A percentile compares a stretch with the other conserved stretches of the same genome.
phyloP scores from a whole-genome alignment of 495 filamentous ascomycete genomes.

The Hypoxylon lienhwacheense region DNA sequence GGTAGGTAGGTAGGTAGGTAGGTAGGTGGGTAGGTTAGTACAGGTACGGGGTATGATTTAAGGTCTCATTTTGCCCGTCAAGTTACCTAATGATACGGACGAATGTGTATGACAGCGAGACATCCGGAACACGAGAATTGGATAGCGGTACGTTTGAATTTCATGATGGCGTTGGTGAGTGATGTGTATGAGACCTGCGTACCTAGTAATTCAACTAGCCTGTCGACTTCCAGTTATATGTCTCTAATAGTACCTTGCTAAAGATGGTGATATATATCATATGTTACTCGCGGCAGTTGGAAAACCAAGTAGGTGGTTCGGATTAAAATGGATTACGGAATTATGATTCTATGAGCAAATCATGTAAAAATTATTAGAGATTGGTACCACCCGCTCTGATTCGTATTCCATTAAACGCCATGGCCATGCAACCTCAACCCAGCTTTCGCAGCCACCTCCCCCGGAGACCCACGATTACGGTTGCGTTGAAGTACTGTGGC shows the following conservation, averaged over 20 bases:
- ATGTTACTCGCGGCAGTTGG: conserved; percentile 2
- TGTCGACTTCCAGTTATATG: not conserved
- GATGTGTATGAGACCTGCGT: no score
- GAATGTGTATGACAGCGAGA: not conserved
- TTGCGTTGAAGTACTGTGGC: conserved; percentile 26
- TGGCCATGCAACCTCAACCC: conserved; percentile 36
- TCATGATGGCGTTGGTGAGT: conserved; percentile 6
- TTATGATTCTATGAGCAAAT: conserved; percentile 37
- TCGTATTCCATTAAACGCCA: conserved; percentile 36
- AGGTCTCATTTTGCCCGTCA: no score
- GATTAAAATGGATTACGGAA: conserved; percentile 32
- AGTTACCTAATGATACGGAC: no score
- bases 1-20: no score
- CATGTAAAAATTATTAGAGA: conserved; percentile 30
- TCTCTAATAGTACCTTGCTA: no score
- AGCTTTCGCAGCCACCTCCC: conserved; percentile 22
- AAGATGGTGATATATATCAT: conserved; percentile 7
- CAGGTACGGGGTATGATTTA: no score
- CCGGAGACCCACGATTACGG: conserved; percentile 28
- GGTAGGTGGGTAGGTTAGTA: no score
- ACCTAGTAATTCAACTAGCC: conserved; percentile 14
- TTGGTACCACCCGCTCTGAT: conserved; percentile 21
- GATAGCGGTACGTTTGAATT: conserved; percentile 1
- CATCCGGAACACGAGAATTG: conserved; percentile 14
- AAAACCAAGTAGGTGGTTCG: conserved; percentile 1